Evolutionary conservation across 805 yeast species (phyloP).

Genomic region (Yarrowia divulgata): DNA sequence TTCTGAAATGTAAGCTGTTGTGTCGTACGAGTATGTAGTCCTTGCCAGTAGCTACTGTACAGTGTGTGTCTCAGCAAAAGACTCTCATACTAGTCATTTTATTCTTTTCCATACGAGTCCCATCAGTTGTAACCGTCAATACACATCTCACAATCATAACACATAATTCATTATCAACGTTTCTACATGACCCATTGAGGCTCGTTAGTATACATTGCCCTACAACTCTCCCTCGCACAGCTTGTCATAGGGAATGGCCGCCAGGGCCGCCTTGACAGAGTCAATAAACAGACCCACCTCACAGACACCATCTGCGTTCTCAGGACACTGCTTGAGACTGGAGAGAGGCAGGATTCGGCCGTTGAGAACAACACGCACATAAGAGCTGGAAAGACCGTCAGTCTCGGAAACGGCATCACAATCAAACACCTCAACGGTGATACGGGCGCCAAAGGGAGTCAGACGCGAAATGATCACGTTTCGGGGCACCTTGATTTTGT

Average conservation of each 20-base stretch:
- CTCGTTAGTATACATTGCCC: not conserved
- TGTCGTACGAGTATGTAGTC: too few species aligned
- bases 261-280: conserved; percentile 11
- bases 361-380: conserved; percentile 51
- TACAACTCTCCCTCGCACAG: conserved; percentile 27
- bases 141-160: too few species aligned
- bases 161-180: too few species aligned
- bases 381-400: conserved; percentile 35
- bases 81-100: too few species aligned
- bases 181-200: too few species aligned
- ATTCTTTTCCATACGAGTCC: too few species aligned
- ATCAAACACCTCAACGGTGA: conserved; percentile 53
- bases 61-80: too few species aligned
- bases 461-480: conserved; percentile 53
- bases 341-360: conserved; percentile 52
- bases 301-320: conserved; percentile 49
- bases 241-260: conserved; percentile 9
- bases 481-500: conserved; percentile 54
- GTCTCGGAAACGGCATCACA: conserved; percentile 46
- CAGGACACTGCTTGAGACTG: conserved; percentile 50
- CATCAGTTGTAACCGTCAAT: too few species aligned
- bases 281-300: conserved; percentile 42
- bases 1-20: too few species aligned
- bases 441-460: conserved; percentile 55
- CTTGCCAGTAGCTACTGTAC: too few species aligned